Evolutionary conservation across 2,329 filamentous ascomycete genomes (phyloP).

Genomic region (Ophiostoma ulmi): DNA sequence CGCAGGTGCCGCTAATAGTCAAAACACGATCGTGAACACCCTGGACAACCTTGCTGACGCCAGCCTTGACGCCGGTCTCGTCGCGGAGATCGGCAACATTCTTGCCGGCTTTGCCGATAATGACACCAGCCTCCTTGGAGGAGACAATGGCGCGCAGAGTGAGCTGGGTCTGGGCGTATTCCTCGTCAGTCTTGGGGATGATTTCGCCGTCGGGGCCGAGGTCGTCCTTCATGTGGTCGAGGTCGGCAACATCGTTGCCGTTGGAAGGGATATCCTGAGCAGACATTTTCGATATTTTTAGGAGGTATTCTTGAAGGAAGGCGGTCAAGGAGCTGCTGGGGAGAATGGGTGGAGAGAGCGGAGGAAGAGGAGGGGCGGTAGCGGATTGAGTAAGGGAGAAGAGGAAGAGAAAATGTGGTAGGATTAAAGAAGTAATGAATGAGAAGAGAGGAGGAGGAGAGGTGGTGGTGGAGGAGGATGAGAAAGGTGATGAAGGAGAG

Average conservation of each 20-base stretch:
- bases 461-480: slow-evolving; percentile 25
- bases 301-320: slow-evolving; percentile 16
- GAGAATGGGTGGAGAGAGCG: slow-evolving; percentile 5
- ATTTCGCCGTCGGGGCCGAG: slow-evolving; percentile 70
- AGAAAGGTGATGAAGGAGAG: slow-evolving; percentile 25
- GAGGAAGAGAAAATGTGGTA: background rate
- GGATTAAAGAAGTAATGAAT: background rate
- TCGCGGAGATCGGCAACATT: slow-evolving; percentile 96
- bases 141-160: slow-evolving; percentile 97
- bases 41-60: slow-evolving; percentile 97
- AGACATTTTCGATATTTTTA: slow-evolving; percentile 48
- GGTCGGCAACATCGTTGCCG: slow-evolving; percentile 57
- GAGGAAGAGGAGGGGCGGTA: slow-evolving; percentile 12
- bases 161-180: slow-evolving; percentile 87
- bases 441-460: slow-evolving; percentile 24
- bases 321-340: slow-evolving; percentile 24
- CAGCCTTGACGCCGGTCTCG: slow-evolving; percentile 95
- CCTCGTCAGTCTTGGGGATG: slow-evolving; percentile 87
- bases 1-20: slow-evolving; percentile 86
- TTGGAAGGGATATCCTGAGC: slow-evolving; percentile 55
- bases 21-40: slow-evolving; percentile 96
- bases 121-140: slow-evolving; percentile 97
- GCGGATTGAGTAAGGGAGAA: slow-evolving; percentile 1
- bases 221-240: slow-evolving; percentile 62
- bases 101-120: slow-evolving; percentile 98